Evolutionary conservation across 2,329 filamentous ascomycete species (phyloP).

Genomic region (Pseudocercospora pini-densiflorae): DNA sequence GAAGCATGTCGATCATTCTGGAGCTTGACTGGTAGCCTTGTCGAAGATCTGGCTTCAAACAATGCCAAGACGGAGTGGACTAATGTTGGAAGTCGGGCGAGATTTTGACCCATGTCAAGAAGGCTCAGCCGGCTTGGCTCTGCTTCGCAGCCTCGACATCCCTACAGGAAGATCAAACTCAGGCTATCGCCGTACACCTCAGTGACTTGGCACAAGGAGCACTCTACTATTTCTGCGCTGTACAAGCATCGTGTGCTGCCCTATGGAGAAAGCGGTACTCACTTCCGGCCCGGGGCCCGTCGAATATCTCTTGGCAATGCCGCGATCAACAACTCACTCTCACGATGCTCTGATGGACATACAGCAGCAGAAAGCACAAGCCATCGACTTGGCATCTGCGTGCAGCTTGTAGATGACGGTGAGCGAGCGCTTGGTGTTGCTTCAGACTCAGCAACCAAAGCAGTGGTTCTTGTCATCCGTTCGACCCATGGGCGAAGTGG

Average conservation of each 20-base stretch:
- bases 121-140: slow-evolving; percentile 1
- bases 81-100: neutral
- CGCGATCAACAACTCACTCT: neutral
- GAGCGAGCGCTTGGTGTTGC: neutral
- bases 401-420: neutral
- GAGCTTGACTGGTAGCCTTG: neutral
- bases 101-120: neutral
- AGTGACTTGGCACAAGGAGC: neutral
- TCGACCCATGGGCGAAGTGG: neutral
- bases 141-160: neutral
- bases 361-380: neutral
- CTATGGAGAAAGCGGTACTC: neutral
- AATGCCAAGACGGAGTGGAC: slow-evolving; percentile 1
- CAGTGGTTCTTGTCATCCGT: neutral
- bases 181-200: neutral
- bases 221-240: neutral
- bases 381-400: neutral
- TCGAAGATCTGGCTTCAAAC: neutral
- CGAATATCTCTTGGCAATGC: neutral
- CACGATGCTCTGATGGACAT: neutral
- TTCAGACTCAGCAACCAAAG: slow-evolving; percentile 1
- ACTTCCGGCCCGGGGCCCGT: neutral
- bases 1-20: neutral
- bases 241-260: neutral
- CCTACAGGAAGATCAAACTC: neutral